Conservation (phyloP, 2,329 filamentous ascomycete species). For the Penicillium concentricum region DNA sequence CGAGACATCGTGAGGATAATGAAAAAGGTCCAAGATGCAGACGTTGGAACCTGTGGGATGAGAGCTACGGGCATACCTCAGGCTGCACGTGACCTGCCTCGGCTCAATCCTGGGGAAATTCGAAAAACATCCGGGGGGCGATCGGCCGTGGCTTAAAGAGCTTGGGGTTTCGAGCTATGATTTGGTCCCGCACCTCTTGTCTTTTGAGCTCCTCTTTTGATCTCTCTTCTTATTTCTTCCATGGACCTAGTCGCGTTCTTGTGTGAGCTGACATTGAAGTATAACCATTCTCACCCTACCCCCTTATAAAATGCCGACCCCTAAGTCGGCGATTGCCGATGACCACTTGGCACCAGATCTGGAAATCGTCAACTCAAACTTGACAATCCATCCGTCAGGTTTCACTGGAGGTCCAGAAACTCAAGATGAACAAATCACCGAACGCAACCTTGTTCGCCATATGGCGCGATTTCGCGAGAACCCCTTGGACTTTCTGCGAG, state of each 20-base stretch:
- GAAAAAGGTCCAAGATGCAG: neutral
- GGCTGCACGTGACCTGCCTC: conserved; percentile 26
- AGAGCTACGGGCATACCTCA: neutral
- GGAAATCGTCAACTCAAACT: conserved; percentile 70
- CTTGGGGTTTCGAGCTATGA: conserved; percentile 19
- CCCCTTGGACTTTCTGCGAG: conserved; percentile 78
- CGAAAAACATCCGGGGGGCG: conserved; percentile 20
- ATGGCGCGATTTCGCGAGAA: conserved; percentile 81
- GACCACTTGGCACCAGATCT: conserved; percentile 66
- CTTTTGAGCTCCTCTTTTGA: neutral
- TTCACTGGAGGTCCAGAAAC: conserved; percentile 45
- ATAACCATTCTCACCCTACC: neutral
- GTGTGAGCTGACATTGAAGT: conserved; percentile 2
- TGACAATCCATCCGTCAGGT: conserved; percentile 72
- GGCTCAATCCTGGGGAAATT: conserved; percentile 28
- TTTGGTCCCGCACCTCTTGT: neutral
- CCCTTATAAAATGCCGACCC: conserved; percentile 28
- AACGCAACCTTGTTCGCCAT: conserved; percentile 59
- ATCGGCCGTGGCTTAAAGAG: conserved; percentile 24
- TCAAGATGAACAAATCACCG: conserved; percentile 49
- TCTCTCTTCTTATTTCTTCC: neutral
- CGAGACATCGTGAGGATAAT: conserved; percentile 27
- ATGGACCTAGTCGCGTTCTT: neutral
- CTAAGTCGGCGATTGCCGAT: conserved; percentile 29
- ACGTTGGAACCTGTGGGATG: conserved; percentile 6